Conservation (phyloP, 2,329 filamentous ascomycete species). For the Xylariaceae sp. region DNA sequence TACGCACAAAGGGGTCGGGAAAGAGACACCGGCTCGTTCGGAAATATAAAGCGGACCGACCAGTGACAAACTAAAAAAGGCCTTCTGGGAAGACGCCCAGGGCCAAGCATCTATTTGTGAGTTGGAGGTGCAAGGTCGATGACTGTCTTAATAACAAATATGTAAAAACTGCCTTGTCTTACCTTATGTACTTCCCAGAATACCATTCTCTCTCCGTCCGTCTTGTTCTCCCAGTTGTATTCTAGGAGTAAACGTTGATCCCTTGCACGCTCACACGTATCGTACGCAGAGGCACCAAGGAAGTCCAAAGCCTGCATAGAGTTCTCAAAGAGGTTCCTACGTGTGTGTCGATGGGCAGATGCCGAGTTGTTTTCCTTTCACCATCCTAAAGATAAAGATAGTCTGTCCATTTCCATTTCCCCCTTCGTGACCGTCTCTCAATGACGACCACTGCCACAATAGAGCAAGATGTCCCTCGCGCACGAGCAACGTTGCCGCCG, state of each 20-base stretch:
- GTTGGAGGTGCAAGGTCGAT: too few species aligned
- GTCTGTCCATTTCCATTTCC: too few species aligned
- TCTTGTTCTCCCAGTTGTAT: too few species aligned
- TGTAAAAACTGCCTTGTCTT: too few species aligned
- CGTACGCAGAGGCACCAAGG: too few species aligned
- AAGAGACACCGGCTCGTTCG: neutral
- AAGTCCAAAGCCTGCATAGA: too few species aligned
- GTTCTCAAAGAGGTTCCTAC: neutral
- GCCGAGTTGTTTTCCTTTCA: neutral
- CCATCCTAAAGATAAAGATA: neutral
- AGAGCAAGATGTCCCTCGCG: constrained; percentile 1
- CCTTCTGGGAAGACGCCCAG: neutral
- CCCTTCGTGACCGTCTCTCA: neutral
- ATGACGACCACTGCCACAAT: constrained; percentile 12
- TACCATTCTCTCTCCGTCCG: too few species aligned
- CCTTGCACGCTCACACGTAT: too few species aligned
- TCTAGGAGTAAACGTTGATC: too few species aligned
- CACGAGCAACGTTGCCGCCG: neutral
- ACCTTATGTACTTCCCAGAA: too few species aligned
- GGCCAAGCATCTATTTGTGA: neutral
- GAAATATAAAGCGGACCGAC: neutral
- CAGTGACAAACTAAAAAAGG: neutral
- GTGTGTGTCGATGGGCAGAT: constrained; percentile 3
- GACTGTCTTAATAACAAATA: too few species aligned
- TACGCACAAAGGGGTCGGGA: neutral